Percentiles rank a stretch among this genome's conserved stretches.
These are phyloP conservation scores for Brassica hybrid DNA, from an alignment of 441 rosid genomes.

Conservation along the genomic window DNA sequence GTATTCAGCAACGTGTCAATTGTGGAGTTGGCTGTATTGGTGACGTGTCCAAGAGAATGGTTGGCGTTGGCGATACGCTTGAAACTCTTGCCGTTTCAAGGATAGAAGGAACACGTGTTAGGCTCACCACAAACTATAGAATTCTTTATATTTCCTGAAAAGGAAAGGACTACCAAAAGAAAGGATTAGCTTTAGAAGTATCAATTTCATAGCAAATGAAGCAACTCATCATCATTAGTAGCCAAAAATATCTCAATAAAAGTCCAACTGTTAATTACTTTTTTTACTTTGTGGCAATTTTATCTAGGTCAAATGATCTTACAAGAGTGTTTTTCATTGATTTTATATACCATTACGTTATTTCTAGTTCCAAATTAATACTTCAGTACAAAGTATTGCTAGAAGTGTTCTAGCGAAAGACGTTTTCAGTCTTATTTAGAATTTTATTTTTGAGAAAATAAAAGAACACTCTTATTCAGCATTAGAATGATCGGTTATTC, in stretches of 20 bases:
- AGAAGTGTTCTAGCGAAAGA: no score
- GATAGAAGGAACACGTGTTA: constrained; percentile 17
- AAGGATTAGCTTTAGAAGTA: constrained; percentile 26
- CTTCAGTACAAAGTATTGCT: no score
- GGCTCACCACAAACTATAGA: constrained; percentile 11
- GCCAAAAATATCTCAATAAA: not conserved
- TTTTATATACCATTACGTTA: no score
- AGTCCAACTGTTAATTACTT: not conserved
- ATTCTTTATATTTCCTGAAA: constrained; percentile 32
- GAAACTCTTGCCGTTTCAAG: constrained; percentile 38
- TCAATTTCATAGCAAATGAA: constrained; percentile 1
- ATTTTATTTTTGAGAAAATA: no score
- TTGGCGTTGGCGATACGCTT: constrained; percentile 39
- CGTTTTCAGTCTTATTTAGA: no score
- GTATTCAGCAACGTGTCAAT: not conserved
- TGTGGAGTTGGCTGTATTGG: not conserved
- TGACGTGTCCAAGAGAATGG: constrained; percentile 27
- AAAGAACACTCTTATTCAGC: no score
- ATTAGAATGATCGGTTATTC: no score
- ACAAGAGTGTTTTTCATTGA: no score
- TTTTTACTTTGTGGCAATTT: not conserved
- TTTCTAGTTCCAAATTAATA: no score
- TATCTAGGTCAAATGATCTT: no score
- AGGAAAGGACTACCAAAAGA: constrained; percentile 30
- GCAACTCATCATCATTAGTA: not conserved